These are phyloP conservation scores for Trapa bicornis DNA, from an alignment of 345 rosid species.

Conservation along the genomic window DNA sequence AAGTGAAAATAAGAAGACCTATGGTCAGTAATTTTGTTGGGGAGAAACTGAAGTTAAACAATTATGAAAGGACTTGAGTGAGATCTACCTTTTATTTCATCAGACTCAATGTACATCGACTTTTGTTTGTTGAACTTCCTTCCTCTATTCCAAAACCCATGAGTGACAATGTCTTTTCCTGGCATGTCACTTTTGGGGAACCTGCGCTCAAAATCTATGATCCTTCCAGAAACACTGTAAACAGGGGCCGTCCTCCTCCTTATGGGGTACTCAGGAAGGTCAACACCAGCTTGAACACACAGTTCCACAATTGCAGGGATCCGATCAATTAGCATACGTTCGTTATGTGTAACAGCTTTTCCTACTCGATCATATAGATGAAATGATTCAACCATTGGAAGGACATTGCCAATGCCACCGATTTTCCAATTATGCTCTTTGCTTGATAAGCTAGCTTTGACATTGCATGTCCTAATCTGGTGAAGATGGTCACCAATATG, in stretches of 20 bases:
- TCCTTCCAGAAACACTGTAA: conserved; percentile 27
- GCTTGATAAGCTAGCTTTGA: conserved; percentile 21
- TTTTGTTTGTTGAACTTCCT: conserved; percentile 10
- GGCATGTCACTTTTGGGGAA: conserved; percentile 33
- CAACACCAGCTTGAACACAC: conserved; percentile 40
- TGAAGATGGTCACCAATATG: conserved; percentile 36
- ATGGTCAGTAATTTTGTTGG: neutral
- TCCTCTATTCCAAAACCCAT: conserved; percentile 36
- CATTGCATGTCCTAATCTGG: conserved; percentile 28
- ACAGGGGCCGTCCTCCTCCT: conserved; percentile 34
- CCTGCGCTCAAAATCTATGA: conserved; percentile 34
- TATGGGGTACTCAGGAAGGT: conserved; percentile 35
- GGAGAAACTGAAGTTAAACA: neutral
- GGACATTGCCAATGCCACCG: conserved; percentile 23
- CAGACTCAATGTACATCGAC: conserved; percentile 6
- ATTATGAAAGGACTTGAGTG: neutral
- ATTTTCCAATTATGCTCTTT: conserved; percentile 34
- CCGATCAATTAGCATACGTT: conserved; percentile 30
- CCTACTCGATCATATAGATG: conserved; percentile 46
- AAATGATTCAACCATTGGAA: conserved; percentile 36
- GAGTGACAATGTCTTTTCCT: conserved; percentile 22
- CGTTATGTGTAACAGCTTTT: conserved; percentile 40
- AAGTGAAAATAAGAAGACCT: neutral
- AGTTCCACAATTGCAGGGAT: conserved; percentile 40
- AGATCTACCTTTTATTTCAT: conserved; percentile 18